Percentiles rank a stretch among this genome's conserved stretches.
Evolutionary conservation across 129 eudicot genomes (phyloP).

Genomic region (Pulicaria dysenterica): DNA sequence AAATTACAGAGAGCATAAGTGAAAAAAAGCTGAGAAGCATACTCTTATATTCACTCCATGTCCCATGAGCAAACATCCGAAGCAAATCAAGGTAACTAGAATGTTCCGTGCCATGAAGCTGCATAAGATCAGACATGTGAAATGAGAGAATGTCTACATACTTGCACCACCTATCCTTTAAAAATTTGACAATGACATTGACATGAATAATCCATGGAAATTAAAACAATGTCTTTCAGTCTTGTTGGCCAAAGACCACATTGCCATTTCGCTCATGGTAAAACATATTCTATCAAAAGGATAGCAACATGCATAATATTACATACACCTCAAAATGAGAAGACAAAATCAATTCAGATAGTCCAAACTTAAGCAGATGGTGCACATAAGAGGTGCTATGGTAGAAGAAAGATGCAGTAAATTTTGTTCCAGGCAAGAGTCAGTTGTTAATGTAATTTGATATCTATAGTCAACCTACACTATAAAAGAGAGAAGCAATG

Average conservation of each 20-base stretch:
- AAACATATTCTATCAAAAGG: no score
- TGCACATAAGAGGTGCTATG: not conserved
- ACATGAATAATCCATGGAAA: no score
- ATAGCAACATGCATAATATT: not conserved
- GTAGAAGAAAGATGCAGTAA: not conserved
- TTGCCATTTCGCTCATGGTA: no score
- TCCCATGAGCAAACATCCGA: conserved; percentile 85
- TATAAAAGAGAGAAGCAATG: not conserved
- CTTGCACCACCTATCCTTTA: not conserved
- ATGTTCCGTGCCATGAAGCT: conserved; percentile 81
- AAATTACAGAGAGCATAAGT: not conserved
- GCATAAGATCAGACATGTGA: conserved; percentile 30
- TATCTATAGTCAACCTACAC: conserved; percentile 14
- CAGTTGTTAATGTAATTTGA: conserved; percentile 9
- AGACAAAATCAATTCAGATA: not conserved
- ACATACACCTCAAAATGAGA: not conserved
- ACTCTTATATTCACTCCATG: conserved; percentile 95
- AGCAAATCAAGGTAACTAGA: conserved; percentile 65
- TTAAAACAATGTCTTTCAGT: no score
- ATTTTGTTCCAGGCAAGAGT: not conserved
- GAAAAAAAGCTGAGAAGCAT: conserved; percentile 25
- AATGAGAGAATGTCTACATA: conserved; percentile 7
- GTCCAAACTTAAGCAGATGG: not conserved
- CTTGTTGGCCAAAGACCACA: no score
- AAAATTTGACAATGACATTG: not conserved